These are phyloP conservation scores for Tubosaeta brunneosetosa DNA, from an alignment of 768 basidiomycete genomes.

Conservation along the genomic window DNA sequence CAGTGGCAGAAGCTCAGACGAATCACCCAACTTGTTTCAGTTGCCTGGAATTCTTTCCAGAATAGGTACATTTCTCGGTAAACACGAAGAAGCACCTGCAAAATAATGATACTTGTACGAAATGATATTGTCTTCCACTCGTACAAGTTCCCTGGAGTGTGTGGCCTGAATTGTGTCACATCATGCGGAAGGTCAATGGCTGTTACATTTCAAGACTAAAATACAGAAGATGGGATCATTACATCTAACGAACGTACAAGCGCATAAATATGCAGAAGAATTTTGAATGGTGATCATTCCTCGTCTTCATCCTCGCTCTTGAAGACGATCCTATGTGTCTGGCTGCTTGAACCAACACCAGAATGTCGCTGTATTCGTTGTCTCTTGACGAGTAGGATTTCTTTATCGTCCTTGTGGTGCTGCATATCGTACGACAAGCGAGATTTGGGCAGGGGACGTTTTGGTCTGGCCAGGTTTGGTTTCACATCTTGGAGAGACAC, in stretches of 20 bases:
- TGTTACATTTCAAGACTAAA: background rate
- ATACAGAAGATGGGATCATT: constrained; percentile 6
- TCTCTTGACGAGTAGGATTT: constrained; percentile 16
- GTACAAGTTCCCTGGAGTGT: background rate
- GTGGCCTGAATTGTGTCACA: background rate
- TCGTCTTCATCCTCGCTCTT: constrained; percentile 17
- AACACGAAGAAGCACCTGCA: too few species aligned
- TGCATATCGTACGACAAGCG: constrained; percentile 5
- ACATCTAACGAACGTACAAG: background rate
- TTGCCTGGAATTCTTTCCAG: too few species aligned
- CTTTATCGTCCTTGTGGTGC: constrained; percentile 3
- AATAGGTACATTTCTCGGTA: too few species aligned
- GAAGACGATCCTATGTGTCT: background rate
- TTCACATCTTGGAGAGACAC: constrained; percentile 13
- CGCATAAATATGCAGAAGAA: background rate
- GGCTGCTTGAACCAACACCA: constrained; percentile 13
- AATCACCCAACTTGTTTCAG: too few species aligned
- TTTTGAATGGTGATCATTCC: constrained; percentile 2
- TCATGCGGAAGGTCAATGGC: background rate
- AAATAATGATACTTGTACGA: too few species aligned
- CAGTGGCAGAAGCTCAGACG: too few species aligned
- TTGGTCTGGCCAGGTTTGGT: constrained; percentile 15
- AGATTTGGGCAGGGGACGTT: constrained; percentile 27
- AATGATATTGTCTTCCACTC: too few species aligned
- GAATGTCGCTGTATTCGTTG: constrained; percentile 21